Percentiles rank a stretch among this genome's conserved stretches.
These are phyloP conservation scores for Piper longum DNA, from an alignment of 164 flowering plant genomes.

Conservation along the genomic window DNA sequence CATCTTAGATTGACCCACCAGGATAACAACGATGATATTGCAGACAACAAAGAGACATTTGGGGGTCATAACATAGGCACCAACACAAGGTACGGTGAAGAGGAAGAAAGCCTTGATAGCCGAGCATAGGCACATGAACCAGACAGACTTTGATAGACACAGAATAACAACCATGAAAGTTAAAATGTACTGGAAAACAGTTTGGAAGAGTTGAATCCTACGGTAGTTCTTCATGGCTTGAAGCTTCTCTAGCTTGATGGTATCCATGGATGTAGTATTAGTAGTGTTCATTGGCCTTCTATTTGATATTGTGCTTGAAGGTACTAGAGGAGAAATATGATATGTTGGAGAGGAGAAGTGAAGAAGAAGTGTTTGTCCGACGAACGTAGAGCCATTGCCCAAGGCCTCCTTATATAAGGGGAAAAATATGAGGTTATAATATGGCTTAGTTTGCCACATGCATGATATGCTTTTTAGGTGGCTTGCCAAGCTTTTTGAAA, in stretches of 20 bases:
- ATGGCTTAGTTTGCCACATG: slow-evolving; percentile 8
- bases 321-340: not conserved
- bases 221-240: slow-evolving; percentile 37
- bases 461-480: slow-evolving; percentile 4
- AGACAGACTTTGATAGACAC: slow-evolving; percentile 27
- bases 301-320: not conserved
- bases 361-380: slow-evolving; percentile 16
- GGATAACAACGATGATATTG: slow-evolving; percentile 40
- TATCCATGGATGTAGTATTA: slow-evolving; percentile 23
- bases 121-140: slow-evolving; percentile 26
- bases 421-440: slow-evolving; percentile 8
- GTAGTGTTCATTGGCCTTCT: not conserved
- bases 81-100: slow-evolving; percentile 21
- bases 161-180: slow-evolving; percentile 21
- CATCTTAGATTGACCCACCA: slow-evolving; percentile 43
- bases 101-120: slow-evolving; percentile 19
- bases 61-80: slow-evolving; percentile 19
- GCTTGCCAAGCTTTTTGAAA: slow-evolving; percentile 16
- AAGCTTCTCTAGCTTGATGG: slow-evolving; percentile 18
- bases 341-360: slow-evolving; percentile 1
- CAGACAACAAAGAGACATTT: slow-evolving; percentile 42
- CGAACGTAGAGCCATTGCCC: slow-evolving; percentile 23
- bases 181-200: slow-evolving; percentile 21
- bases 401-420: slow-evolving; percentile 25
- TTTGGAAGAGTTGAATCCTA: slow-evolving; percentile 26